phyloP scores from a whole-genome alignment of 192 early-diverging fungal species.

The Entophlyctis luteolus region DNA sequence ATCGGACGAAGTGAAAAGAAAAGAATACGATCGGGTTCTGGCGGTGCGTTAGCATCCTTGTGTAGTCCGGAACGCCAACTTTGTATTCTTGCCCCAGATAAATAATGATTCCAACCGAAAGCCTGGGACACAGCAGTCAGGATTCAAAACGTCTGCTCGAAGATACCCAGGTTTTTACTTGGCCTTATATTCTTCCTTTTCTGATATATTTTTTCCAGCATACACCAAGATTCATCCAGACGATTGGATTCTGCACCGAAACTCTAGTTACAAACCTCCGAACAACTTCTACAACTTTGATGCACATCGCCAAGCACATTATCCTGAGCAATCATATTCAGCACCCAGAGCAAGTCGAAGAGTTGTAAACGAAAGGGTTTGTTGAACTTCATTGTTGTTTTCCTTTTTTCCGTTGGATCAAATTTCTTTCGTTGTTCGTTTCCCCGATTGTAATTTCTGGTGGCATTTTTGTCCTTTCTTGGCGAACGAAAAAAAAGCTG shows the following conservation, averaged over 20 bases:
- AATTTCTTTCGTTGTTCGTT: too few relatives aligned
- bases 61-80: background rate
- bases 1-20: slow-evolving; percentile 63
- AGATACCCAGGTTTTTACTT: background rate
- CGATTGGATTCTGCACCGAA: slow-evolving; percentile 45
- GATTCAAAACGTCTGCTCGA: slow-evolving; percentile 2
- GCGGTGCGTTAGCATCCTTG: background rate
- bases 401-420: too few relatives aligned
- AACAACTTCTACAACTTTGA: slow-evolving; percentile 23
- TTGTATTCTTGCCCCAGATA: background rate
- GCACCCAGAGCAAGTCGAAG: too few relatives aligned
- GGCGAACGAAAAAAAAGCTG: too few relatives aligned
- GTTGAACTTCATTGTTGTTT: too few relatives aligned
- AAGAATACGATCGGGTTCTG: slow-evolving; percentile 71
- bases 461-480: too few relatives aligned
- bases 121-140: slow-evolving; percentile 8
- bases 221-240: slow-evolving; percentile 28
- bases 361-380: too few relatives aligned
- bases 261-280: background rate
- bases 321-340: too few relatives aligned
- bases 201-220: background rate
- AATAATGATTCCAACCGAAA: background rate
- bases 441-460: too few relatives aligned
- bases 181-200: slow-evolving; percentile 3
- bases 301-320: slow-evolving; percentile 36